Evolutionary conservation across 228 moss, liverwort and hornwort species (phyloP).

Genomic region (Sphagnum fallax): DNA sequence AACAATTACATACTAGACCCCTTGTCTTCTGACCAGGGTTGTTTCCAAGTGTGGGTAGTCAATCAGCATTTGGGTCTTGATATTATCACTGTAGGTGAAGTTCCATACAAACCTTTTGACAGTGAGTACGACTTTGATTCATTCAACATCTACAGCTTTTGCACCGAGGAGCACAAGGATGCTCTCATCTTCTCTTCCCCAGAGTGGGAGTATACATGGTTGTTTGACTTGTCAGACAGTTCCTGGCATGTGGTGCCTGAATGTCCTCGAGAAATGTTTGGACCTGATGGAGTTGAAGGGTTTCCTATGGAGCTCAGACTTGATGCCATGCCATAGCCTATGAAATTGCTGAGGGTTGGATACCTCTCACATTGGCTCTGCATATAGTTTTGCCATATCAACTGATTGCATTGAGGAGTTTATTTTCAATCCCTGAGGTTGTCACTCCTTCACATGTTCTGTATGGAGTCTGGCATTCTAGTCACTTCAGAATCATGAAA

Average conservation of each 20-base stretch:
- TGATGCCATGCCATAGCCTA: slow-evolving; percentile 17
- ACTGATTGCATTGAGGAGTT: no score
- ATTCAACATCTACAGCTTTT: slow-evolving; percentile 39
- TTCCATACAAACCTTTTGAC: slow-evolving; percentile 47
- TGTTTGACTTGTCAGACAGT: slow-evolving; percentile 37
- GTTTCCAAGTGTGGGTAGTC: slow-evolving; percentile 35
- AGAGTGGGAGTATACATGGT: slow-evolving; percentile 45
- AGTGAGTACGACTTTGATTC: slow-evolving; percentile 46
- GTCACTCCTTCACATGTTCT: no score
- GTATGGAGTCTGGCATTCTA: no score
- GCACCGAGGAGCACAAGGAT: slow-evolving; percentile 20
- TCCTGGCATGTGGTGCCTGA: slow-evolving; percentile 38
- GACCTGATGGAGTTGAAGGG: slow-evolving; percentile 38
- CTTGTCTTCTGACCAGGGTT: slow-evolving; percentile 25
- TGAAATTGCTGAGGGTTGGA: no score
- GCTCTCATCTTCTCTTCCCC: slow-evolving; percentile 39
- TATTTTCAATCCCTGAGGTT: no score
- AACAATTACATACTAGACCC: slow-evolving; percentile 21
- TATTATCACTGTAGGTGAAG: slow-evolving; percentile 34
- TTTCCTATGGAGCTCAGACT: slow-evolving; percentile 54
- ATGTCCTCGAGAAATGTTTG: slow-evolving; percentile 36
- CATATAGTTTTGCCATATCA: no score
- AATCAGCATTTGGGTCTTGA: slow-evolving; percentile 19
- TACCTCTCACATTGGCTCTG: no score
- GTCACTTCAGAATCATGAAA: no score